Conservation (phyloP, 1,139 yeast species). For the Lizanozyma gosingica region DNA sequence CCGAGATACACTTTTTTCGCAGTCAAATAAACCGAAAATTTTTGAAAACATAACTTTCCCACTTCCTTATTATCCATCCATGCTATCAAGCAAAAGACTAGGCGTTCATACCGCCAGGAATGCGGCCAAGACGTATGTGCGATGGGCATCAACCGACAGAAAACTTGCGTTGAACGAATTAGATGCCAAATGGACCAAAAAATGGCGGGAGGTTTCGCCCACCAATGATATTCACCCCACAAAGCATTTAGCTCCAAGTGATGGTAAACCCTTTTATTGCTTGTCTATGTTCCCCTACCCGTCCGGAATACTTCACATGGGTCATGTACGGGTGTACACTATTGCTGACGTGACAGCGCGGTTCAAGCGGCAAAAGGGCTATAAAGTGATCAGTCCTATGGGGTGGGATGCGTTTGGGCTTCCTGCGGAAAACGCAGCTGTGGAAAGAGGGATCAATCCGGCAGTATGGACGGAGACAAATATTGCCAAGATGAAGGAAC, state of each 20-base stretch:
- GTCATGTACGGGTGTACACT: constrained; percentile 87
- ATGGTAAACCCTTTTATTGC: constrained; percentile 42
- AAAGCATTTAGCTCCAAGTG: constrained; percentile 14
- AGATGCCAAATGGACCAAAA: constrained; percentile 44
- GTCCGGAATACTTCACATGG: constrained; percentile 85
- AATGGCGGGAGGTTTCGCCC: constrained; percentile 39
- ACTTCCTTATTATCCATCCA: too few species aligned
- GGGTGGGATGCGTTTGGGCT: constrained; percentile 99
- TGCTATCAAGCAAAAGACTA: too few species aligned
- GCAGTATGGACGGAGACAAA: constrained; percentile 73
- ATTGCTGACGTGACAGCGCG: constrained; percentile 80
- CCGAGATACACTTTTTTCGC: too few species aligned
- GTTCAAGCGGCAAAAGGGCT: constrained; percentile 68
- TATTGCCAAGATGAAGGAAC: constrained; percentile 74
- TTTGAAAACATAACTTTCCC: too few species aligned
- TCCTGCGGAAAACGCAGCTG: constrained; percentile 97
- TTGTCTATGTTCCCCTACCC: constrained; percentile 95
- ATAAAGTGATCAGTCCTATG: constrained; percentile 85
- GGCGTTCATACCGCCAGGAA: too few species aligned
- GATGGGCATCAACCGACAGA: neutral
- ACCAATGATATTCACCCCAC: constrained; percentile 37
- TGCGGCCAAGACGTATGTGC: too few species aligned
- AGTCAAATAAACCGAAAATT: too few species aligned
- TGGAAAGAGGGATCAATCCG: constrained; percentile 74
- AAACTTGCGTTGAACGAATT: constrained; percentile 14